Conservation (phyloP, 495 filamentous ascomycete species). For the Parathielavia appendiculata region DNA sequence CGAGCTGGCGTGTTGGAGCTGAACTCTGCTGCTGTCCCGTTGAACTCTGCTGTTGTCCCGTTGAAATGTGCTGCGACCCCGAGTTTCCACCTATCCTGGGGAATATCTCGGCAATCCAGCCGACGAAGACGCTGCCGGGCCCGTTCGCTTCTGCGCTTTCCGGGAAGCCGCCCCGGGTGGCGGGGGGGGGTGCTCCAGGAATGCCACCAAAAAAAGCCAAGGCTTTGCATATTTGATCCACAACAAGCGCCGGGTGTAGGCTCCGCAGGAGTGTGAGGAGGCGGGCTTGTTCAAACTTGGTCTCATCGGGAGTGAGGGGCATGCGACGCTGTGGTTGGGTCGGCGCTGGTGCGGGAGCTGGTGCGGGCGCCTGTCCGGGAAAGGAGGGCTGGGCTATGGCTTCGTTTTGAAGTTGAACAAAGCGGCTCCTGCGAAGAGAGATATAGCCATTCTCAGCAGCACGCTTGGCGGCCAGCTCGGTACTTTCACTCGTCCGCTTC, state of each 20-base stretch:
- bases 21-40: conserved; percentile 22
- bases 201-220: conserved; percentile 55
- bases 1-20: conserved; percentile 25
- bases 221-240: conserved; percentile 54
- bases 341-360: conserved; percentile 3
- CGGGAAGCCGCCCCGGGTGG: conserved; percentile 45
- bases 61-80: no score
- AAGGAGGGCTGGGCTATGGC: conserved; percentile 24
- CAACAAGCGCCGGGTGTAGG: conserved; percentile 48
- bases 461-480: conserved; percentile 46
- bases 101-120: conserved; percentile 56
- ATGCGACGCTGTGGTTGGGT: conserved; percentile 15
- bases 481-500: conserved; percentile 54
- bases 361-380: background rate
- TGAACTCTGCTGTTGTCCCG: conserved; percentile 20
- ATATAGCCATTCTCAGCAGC: conserved; percentile 49
- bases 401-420: conserved; percentile 32
- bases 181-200: conserved; percentile 50
- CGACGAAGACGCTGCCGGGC: conserved; percentile 51
- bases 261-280: conserved; percentile 49
- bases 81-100: conserved; percentile 38
- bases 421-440: conserved; percentile 43
- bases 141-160: conserved; percentile 51
- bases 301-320: conserved; percentile 43
- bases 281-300: conserved; percentile 52